These are phyloP conservation scores for Diaporthe humulicola DNA, from an alignment of 2,329 filamentous ascomycete genomes.

Conservation along the genomic window DNA sequence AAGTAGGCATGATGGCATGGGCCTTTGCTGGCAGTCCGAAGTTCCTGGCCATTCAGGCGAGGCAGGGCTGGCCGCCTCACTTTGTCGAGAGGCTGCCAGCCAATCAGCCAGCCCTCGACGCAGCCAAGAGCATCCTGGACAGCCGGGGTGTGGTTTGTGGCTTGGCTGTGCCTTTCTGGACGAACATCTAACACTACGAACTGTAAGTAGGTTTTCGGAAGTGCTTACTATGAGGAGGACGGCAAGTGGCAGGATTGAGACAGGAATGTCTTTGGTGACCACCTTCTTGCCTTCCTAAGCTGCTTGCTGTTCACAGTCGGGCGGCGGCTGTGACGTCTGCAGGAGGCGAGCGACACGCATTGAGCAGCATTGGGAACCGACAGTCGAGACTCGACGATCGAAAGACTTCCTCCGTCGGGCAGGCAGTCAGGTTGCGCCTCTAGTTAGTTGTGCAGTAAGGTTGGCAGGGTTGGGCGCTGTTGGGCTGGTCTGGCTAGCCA, in stretches of 20 bases:
- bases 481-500: neutral
- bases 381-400: neutral
- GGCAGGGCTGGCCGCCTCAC: slow-evolving; percentile 38
- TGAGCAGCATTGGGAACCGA: neutral
- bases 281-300: neutral
- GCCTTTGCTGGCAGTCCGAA: slow-evolving; percentile 17
- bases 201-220: no score
- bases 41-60: slow-evolving; percentile 36
- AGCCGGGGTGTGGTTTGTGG: slow-evolving; percentile 6
- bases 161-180: slow-evolving; percentile 5
- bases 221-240: neutral
- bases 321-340: slow-evolving; percentile 3
- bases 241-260: neutral
- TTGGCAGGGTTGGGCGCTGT: slow-evolving; percentile 26
- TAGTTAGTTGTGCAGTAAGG: neutral
- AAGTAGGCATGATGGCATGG: slow-evolving; percentile 36
- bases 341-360: neutral
- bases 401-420: neutral
- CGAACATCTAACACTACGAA: no score
- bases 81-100: slow-evolving; percentile 27
- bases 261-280: slow-evolving; percentile 11
- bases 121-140: slow-evolving; percentile 6
- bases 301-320: neutral
- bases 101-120: slow-evolving; percentile 27
- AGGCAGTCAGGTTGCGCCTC: neutral